Percentiles rank a stretch among this genome's conserved stretches.
These are phyloP conservation scores for Mycena galopus DNA, from an alignment of 768 basidiomycete species.

Conservation along the genomic window DNA sequence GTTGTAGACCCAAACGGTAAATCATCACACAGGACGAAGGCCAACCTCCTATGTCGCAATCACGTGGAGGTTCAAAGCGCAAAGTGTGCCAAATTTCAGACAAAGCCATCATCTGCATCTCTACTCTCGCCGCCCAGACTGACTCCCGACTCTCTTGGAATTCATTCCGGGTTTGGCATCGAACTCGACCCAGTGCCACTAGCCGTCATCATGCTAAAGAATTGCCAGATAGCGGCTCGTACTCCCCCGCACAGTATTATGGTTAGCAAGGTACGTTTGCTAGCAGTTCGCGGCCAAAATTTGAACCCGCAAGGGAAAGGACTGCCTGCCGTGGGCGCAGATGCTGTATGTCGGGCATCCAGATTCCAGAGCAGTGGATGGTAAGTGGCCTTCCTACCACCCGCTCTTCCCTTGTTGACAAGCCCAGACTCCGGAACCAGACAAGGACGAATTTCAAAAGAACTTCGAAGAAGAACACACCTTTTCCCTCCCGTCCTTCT, in stretches of 20 bases:
- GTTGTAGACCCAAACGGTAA: background rate
- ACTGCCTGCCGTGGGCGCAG: background rate
- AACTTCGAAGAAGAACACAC: background rate
- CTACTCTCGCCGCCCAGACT: background rate
- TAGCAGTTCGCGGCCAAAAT: too few species aligned
- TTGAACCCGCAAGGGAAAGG: background rate
- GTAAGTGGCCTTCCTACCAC: background rate
- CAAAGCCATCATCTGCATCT: background rate
- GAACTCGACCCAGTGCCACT: background rate
- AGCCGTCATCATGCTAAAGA: too few species aligned
- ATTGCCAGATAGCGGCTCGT: too few species aligned
- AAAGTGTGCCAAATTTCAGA: background rate
- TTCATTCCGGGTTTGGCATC: background rate
- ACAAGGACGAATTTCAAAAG: background rate
- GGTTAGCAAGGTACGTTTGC: too few species aligned
- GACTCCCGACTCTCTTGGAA: too few species aligned
- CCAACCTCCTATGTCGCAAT: background rate
- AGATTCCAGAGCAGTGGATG: background rate
- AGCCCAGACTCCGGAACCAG: background rate
- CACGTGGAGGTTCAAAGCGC: slow-evolving; percentile 1
- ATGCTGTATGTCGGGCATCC: background rate
- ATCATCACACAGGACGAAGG: too few species aligned
- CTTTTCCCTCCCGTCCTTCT: background rate
- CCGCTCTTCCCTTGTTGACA: too few species aligned
- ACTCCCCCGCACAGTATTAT: too few species aligned